phyloP scores from a whole-genome alignment of 257 asterid species.

The Thymus mandschuricus region DNA sequence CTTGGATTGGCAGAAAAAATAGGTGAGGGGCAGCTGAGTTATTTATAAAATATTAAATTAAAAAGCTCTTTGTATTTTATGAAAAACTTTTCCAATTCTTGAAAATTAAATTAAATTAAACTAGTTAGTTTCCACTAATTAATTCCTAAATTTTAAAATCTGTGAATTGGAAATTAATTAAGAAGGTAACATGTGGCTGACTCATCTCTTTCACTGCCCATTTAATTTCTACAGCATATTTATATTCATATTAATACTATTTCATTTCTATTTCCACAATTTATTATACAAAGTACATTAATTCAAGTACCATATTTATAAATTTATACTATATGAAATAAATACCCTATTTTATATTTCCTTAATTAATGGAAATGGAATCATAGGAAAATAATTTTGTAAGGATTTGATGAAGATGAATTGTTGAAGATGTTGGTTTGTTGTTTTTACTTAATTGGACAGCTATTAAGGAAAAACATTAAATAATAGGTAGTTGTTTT shows the following conservation, averaged over 20 bases:
- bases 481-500: constrained; percentile 35
- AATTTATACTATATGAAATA: background rate
- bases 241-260: background rate
- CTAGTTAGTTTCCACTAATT: background rate
- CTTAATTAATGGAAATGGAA: background rate
- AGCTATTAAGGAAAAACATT: constrained; percentile 29
- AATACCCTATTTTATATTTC: background rate
- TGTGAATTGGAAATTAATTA: constrained; percentile 25
- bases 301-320: no score
- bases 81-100: constrained; percentile 33
- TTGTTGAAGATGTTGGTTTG: background rate
- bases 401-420: background rate
- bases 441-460: background rate
- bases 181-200: constrained; percentile 54
- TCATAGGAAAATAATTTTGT: background rate
- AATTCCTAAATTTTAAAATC: constrained; percentile 25
- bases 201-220: constrained; percentile 41
- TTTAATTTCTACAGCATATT: constrained; percentile 4
- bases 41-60: background rate
- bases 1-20: background rate
- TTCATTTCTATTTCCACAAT: background rate
- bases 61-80: background rate
- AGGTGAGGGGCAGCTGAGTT: constrained; percentile 8
- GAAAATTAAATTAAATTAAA: constrained; percentile 3
- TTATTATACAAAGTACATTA: no score